Conservation (phyloP, 768 basidiomycete genomes). For the Xanthoconium purpureum region DNA sequence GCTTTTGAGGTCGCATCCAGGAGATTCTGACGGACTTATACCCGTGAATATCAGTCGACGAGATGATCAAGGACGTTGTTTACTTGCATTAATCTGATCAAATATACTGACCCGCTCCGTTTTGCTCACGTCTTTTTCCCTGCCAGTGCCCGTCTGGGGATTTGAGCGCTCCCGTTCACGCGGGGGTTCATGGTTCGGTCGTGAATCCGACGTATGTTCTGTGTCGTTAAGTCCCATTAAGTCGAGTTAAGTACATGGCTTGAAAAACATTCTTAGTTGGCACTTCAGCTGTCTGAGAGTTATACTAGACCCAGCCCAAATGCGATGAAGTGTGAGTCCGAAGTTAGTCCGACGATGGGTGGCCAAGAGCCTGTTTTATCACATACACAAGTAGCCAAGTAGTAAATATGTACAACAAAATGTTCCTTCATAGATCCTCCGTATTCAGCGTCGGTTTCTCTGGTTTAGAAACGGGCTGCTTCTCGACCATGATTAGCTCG, state of each 20-base stretch:
- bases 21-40: slow-evolving; percentile 18
- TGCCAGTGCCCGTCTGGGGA: too few species aligned
- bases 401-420: not conserved
- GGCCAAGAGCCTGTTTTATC: not conserved
- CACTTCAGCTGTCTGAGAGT: too few species aligned
- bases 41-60: slow-evolving; percentile 21
- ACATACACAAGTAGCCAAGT: slow-evolving; percentile 20
- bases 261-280: too few species aligned
- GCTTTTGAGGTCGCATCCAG: slow-evolving; percentile 1
- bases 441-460: slow-evolving; percentile 25
- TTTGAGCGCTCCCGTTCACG: too few species aligned
- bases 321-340: too few species aligned
- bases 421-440: slow-evolving; percentile 19
- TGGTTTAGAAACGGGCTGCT: not conserved
- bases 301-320: too few species aligned
- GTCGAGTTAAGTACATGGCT: too few species aligned
- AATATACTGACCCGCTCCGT: slow-evolving; percentile 27
- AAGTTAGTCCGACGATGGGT: too few species aligned
- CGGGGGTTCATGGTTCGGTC: too few species aligned
- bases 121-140: slow-evolving; percentile 24
- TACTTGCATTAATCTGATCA: slow-evolving; percentile 26
- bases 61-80: slow-evolving; percentile 14
- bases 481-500: slow-evolving; percentile 33
- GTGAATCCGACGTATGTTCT: too few species aligned
- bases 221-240: too few species aligned